phyloP scores from a whole-genome alignment of 805 yeast genomes.

The Kregervanrija delftensis region DNA sequence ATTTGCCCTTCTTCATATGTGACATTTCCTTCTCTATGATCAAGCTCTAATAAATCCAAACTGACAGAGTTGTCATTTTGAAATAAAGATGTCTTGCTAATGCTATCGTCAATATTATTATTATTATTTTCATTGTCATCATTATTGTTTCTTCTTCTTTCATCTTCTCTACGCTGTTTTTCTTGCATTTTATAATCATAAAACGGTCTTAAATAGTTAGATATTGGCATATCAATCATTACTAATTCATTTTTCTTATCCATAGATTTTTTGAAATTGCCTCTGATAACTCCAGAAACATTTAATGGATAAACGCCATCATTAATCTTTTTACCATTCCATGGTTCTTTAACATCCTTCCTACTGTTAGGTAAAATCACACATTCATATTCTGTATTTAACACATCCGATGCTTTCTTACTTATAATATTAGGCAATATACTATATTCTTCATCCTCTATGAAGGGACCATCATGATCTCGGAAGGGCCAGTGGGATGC shows the following conservation, averaged over 20 bases:
- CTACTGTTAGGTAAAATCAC: constrained; percentile 8
- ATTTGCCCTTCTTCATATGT: constrained; percentile 21
- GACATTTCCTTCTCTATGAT: constrained; percentile 19
- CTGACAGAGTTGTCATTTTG: constrained; percentile 2
- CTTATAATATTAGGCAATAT: constrained; percentile 57
- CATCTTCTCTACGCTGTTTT: constrained; percentile 4
- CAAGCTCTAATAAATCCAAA: neutral
- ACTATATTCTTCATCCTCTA: constrained; percentile 44
- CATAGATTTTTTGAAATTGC: constrained; percentile 29
- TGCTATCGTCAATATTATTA: neutral
- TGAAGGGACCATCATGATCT: constrained; percentile 29
- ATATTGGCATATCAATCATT: constrained; percentile 24
- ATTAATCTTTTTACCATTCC: constrained; percentile 17
- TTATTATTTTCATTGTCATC: constrained; percentile 3
- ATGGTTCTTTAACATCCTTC: constrained; percentile 9
- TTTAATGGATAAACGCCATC: constrained; percentile 31
- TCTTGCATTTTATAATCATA: constrained; percentile 12
- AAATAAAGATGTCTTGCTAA: neutral
- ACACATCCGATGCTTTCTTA: constrained; percentile 39
- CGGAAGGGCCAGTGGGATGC: constrained; percentile 53
- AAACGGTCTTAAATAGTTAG: constrained; percentile 20
- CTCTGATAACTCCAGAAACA: constrained; percentile 41
- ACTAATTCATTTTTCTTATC: neutral
- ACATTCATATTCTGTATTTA: constrained; percentile 36
- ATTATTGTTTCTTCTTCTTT: constrained; percentile 5